These are phyloP conservation scores for Omphalotus guepiniiformis DNA, from an alignment of 768 basidiomycete genomes.

Conservation along the genomic window DNA sequence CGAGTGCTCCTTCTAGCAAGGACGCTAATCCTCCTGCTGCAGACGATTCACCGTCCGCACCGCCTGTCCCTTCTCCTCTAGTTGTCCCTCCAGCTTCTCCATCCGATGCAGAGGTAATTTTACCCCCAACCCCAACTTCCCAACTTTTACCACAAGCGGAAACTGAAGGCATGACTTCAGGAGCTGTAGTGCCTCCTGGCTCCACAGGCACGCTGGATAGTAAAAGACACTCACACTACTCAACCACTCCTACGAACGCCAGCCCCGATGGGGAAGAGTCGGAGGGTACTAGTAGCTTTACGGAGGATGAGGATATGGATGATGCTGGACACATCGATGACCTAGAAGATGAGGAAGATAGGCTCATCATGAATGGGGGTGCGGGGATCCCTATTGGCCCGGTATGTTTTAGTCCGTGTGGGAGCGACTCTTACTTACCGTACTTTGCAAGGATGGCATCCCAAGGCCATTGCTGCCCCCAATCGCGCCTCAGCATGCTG, in stretches of 20 bases:
- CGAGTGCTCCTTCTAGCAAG: constrained; percentile 11
- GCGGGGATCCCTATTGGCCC: constrained; percentile 93
- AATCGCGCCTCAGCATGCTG: constrained; percentile 71
- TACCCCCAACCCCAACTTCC: constrained; percentile 47
- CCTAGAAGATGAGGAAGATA: constrained; percentile 86
- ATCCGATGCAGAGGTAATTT: constrained; percentile 33
- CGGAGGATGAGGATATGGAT: constrained; percentile 65
- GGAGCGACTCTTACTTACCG: constrained; percentile 6
- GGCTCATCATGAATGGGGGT: constrained; percentile 85
- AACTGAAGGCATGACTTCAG: constrained; percentile 86
- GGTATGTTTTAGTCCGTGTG: constrained; percentile 44
- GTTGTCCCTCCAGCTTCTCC: constrained; percentile 19
- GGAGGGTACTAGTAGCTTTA: constrained; percentile 58
- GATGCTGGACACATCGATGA: constrained; percentile 48
- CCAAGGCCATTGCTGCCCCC: constrained; percentile 88
- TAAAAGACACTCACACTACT: constrained; percentile 37
- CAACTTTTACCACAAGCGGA: constrained; percentile 59
- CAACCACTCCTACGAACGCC: constrained; percentile 25
- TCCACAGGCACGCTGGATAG: constrained; percentile 52
- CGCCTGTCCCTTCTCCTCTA: constrained; percentile 32
- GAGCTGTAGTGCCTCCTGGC: constrained; percentile 88
- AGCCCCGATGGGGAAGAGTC: constrained; percentile 52
- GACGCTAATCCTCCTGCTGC: constrained; percentile 23
- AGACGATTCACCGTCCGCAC: constrained; percentile 34
- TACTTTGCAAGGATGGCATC: constrained; percentile 56